phyloP scores from a whole-genome alignment of 177 flowering plant species.

The Vitis hybrid region DNA sequence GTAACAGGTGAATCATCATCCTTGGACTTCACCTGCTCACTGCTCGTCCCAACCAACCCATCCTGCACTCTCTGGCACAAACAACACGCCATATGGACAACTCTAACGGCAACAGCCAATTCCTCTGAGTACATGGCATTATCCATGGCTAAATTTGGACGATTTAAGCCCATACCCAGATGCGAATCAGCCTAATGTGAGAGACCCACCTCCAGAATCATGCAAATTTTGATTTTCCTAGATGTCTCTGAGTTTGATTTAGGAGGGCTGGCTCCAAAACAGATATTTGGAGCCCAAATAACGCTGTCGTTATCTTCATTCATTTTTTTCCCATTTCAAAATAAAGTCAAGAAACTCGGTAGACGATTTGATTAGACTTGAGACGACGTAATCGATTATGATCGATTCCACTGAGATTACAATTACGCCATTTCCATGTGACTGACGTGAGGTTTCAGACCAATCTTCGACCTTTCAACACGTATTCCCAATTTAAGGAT shows the following conservation, averaged over 20 bases:
- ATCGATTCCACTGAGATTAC: too few species aligned
- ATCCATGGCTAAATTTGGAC: constrained; percentile 13
- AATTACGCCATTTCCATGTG: too few species aligned
- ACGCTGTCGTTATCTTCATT: too few species aligned
- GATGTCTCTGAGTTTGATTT: neutral
- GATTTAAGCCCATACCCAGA: constrained; percentile 9
- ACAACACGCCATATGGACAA: constrained; percentile 65
- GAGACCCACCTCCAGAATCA: constrained; percentile 12
- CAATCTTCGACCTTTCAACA: too few species aligned
- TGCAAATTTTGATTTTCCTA: neutral
- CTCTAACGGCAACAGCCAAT: constrained; percentile 60
- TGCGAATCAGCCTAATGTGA: neutral
- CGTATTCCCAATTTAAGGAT: too few species aligned
- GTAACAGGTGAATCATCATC: constrained; percentile 68
- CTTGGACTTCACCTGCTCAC: constrained; percentile 44
- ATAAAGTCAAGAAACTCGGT: too few species aligned
- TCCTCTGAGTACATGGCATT: constrained; percentile 34
- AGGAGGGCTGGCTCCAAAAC: neutral
- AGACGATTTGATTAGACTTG: too few species aligned
- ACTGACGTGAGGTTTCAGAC: too few species aligned
- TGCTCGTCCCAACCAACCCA: constrained; percentile 29
- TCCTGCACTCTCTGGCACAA: constrained; percentile 59
- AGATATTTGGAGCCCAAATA: too few species aligned
- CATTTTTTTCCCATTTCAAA: too few species aligned
- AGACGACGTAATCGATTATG: too few species aligned